phyloP scores from a whole-genome alignment of 202 grass and related monocot genomes.

The Alloteropsis angusta region DNA sequence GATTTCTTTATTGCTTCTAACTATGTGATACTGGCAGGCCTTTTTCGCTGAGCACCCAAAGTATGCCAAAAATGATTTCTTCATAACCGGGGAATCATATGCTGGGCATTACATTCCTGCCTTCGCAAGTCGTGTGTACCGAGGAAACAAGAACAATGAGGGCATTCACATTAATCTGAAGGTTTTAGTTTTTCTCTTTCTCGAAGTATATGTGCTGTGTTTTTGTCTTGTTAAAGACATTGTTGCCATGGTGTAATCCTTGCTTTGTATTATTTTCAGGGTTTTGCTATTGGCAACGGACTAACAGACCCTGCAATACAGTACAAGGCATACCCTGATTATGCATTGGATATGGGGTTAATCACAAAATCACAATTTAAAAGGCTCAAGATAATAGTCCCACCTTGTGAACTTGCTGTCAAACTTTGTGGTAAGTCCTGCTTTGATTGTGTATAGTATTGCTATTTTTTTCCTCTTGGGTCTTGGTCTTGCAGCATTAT shows the following conservation, averaged over 20 bases:
- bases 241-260: background rate
- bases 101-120: slow-evolving; percentile 88
- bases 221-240: background rate
- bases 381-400: slow-evolving; percentile 61
- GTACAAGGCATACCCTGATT: slow-evolving; percentile 76
- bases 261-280: slow-evolving; percentile 38
- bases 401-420: slow-evolving; percentile 63
- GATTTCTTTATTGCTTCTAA: slow-evolving; percentile 7
- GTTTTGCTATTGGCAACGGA: slow-evolving; percentile 87
- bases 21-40: slow-evolving; percentile 40
- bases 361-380: slow-evolving; percentile 64
- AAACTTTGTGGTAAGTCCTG: slow-evolving; percentile 77
- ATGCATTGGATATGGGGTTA: slow-evolving; percentile 59
- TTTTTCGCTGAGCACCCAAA: slow-evolving; percentile 65
- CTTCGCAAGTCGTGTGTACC: slow-evolving; percentile 68
- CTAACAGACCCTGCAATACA: slow-evolving; percentile 84
- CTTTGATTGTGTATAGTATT: background rate
- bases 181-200: slow-evolving; percentile 33
- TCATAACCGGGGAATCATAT: slow-evolving; percentile 85
- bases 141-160: slow-evolving; percentile 78
- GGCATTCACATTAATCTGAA: slow-evolving; percentile 90
- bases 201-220: background rate
- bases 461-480: background rate
- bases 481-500: background rate
- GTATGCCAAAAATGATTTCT: slow-evolving; percentile 69